phyloP scores from a whole-genome alignment of 805 yeast species.

The Candida odintsovae region DNA sequence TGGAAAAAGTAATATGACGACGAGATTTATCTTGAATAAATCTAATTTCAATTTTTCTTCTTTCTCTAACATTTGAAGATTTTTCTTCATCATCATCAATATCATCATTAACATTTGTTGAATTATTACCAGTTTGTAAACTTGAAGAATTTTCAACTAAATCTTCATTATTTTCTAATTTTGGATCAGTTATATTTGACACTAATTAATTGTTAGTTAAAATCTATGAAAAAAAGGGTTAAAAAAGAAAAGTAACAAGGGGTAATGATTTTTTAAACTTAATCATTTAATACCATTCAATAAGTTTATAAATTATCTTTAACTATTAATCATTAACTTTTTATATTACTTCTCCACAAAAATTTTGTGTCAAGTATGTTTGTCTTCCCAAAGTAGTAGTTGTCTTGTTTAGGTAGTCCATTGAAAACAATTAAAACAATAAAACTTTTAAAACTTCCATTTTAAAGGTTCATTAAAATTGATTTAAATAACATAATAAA shows the following conservation, averaged over 20 bases:
- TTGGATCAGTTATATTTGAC: conserved; percentile 23
- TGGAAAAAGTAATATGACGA: conserved; percentile 95
- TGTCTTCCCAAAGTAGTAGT: conserved; percentile 20
- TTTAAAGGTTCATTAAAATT: too few relatives aligned
- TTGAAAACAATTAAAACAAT: too few relatives aligned
- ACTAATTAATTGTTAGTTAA: conserved; percentile 2
- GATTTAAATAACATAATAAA: too few relatives aligned
- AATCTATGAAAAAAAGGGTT: not conserved
- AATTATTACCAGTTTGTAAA: conserved; percentile 3
- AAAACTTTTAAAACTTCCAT: too few relatives aligned
- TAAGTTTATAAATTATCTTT: too few relatives aligned
- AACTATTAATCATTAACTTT: not conserved
- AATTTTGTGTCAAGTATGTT: not conserved
- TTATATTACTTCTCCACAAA: not conserved
- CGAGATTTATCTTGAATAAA: conserved; percentile 97
- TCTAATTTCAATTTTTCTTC: conserved; percentile 93
- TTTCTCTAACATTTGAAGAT: conserved; percentile 41
- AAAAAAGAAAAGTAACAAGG: not conserved
- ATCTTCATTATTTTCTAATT: conserved; percentile 19
- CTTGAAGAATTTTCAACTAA: conserved; percentile 13
- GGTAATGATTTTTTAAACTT: too few relatives aligned
- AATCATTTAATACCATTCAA: too few relatives aligned
- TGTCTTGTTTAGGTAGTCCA: conserved; percentile 14
- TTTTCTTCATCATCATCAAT: conserved; percentile 46
- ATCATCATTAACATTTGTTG: conserved; percentile 18